Evolutionary conservation across 179 eudicot species (phyloP), one percentile per base, ranked within the genome.

Genomic region (Beta corolliflora): DNA sequence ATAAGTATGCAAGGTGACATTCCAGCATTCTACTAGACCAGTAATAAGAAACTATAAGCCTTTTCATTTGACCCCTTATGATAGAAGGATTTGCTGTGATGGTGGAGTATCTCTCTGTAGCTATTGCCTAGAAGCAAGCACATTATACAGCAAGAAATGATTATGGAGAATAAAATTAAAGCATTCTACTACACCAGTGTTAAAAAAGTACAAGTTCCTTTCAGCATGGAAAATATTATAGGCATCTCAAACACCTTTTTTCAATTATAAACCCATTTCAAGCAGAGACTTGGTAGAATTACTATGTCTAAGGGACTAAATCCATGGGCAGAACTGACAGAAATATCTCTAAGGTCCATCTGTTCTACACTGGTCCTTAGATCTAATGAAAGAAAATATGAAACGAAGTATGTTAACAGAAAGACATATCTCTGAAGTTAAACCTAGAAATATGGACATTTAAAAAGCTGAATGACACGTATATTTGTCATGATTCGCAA

Each of bases 1-100:
- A 36, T 52, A 82, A 61, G 54, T 36, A 77, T 54, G 56, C 50
- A 77, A 63, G 16, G 45, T 31, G 53, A 36, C 3, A n/a, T 59
- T 70, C 48, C 12, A 58, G 46, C 6, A 19, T 45, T 58, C 19
- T 21, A 45, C 46, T 36, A 53, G 31, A 18, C 74, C 46, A 52
- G 77, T 29, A 5, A 52, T 21, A 23, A 10, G 58, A 71, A 9
- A 55, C 54, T 71, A 11, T 14, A 53, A 23, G 92, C 88, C 82
- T 97, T 98, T 86, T 93, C 98, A 82, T 92, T 91, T 70, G 79
- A 65, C 54, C 97, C 97, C 91, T 88, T 94, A 61, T 84, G 90
- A 89, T 96, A 96, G 84, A 94, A 96, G 46, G 94, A 89, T 87
- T 88, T 93, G 91, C 94, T 96, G 86, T 89, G 89, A 79, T 93